phyloP scores from a whole-genome alignment of 768 basidiomycete genomes.

The Leccinellum luteum region DNA sequence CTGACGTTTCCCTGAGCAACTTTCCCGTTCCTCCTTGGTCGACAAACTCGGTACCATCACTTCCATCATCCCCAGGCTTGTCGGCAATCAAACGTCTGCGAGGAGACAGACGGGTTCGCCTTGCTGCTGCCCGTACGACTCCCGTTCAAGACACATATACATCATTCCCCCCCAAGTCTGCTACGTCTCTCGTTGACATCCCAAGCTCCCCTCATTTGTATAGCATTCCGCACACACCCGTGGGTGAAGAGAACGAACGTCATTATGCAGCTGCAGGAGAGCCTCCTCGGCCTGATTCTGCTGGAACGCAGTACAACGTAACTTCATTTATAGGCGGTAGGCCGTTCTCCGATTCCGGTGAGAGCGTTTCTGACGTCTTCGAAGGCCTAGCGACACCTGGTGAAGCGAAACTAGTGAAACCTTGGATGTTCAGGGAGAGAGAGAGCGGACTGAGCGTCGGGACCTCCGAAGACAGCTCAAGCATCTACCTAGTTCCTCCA shows the following conservation, averaged over 20 bases:
- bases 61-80: conserved; percentile 12
- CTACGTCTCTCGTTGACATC: conserved; percentile 22
- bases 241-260: conserved; percentile 10
- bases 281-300: conserved; percentile 36
- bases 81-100: conserved; percentile 18
- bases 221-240: conserved; percentile 19
- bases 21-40: conserved; percentile 63
- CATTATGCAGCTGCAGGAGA: conserved; percentile 14
- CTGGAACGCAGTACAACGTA: conserved; percentile 61
- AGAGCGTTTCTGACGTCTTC: conserved; percentile 2
- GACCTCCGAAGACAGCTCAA: neutral
- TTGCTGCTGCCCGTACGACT: conserved; percentile 9
- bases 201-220: conserved; percentile 15
- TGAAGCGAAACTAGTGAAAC: conserved; percentile 8
- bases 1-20: conserved; percentile 66
- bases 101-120: conserved; percentile 21
- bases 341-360: conserved; percentile 13
- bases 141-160: conserved; percentile 1
- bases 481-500: neutral
- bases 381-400: conserved; percentile 36
- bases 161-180: conserved; percentile 27
- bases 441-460: conserved; percentile 3
- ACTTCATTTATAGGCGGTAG: conserved; percentile 67
- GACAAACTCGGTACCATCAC: conserved; percentile 16
- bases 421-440: neutral